Conservation (phyloP, 208 protist species). For the Naegleria fowleri region DNA sequence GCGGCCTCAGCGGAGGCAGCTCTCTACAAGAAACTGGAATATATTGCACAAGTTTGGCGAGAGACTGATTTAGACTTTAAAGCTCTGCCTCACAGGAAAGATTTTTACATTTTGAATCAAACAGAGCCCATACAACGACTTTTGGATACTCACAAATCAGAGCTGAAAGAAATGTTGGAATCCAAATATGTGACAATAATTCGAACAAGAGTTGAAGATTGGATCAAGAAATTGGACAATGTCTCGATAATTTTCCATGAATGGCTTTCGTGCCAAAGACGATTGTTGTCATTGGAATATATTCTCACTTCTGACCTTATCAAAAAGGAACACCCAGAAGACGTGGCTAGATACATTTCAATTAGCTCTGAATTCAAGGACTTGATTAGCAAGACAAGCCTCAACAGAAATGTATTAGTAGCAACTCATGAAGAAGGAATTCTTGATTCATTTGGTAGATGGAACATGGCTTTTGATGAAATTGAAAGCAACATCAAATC, state of each 20-base stretch:
- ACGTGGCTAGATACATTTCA: slow-evolving; percentile 71
- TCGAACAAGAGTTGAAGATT: slow-evolving; percentile 70
- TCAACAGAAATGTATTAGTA: slow-evolving; percentile 71
- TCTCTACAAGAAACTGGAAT: slow-evolving; percentile 77
- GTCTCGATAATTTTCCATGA: slow-evolving; percentile 83
- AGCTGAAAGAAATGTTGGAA: slow-evolving; percentile 52
- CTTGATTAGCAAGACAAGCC: slow-evolving; percentile 71
- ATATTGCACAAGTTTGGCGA: slow-evolving; percentile 76
- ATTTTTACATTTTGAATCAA: slow-evolving; percentile 80
- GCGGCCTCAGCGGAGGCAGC: slow-evolving; percentile 84
- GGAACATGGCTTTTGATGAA: neutral
- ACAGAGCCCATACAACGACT: slow-evolving; percentile 74
- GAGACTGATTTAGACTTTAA: slow-evolving; percentile 63
- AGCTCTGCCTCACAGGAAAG: slow-evolving; percentile 67
- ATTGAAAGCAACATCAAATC: neutral
- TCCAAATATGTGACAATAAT: slow-evolving; percentile 76
- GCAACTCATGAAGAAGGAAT: slow-evolving; percentile 54
- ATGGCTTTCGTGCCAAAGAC: slow-evolving; percentile 88
- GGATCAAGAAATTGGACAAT: slow-evolving; percentile 70
- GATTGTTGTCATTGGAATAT: slow-evolving; percentile 96
- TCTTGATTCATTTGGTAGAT: slow-evolving; percentile 56
- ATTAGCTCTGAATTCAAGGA: slow-evolving; percentile 80
- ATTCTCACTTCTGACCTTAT: slow-evolving; percentile 96
- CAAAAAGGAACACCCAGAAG: slow-evolving; percentile 80
- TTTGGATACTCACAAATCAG: slow-evolving; percentile 18